Conservation (phyloP, 129 eudicot genomes). For the Mikania micrantha region DNA sequence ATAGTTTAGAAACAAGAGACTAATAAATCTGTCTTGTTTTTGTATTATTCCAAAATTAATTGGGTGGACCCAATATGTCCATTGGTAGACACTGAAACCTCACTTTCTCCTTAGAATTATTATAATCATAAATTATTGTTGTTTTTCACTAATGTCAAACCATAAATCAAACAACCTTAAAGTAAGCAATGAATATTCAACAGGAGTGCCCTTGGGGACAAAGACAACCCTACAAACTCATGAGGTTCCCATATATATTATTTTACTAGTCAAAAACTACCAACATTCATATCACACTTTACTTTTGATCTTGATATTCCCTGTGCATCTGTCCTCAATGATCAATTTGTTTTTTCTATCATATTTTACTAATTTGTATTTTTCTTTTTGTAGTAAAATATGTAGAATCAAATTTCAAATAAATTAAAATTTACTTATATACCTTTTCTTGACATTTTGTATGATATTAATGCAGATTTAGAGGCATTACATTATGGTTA, state of each 20-base stretch:
- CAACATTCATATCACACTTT: constrained; percentile 27
- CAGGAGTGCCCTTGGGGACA: constrained; percentile 31
- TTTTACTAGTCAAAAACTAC: constrained; percentile 34
- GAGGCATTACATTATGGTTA: constrained; percentile 5
- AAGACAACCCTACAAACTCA: constrained; percentile 48
- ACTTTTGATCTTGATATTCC: constrained; percentile 23
- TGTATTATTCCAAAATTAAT: constrained; percentile 43
- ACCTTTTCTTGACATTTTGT: constrained; percentile 8
- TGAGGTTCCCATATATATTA: constrained; percentile 28
- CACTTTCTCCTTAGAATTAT: constrained; percentile 8
- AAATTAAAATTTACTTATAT: too few relatives aligned
- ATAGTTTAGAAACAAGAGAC: too few relatives aligned
- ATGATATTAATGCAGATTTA: background rate
- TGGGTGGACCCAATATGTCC: constrained; percentile 28
- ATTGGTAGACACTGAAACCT: constrained; percentile 13
- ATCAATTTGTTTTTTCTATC: constrained; percentile 17
- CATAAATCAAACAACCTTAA: constrained; percentile 30
- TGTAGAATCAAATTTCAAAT: too few relatives aligned
- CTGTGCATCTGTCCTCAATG: constrained; percentile 17
- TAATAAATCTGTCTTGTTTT: too few relatives aligned
- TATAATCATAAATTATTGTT: constrained; percentile 20
- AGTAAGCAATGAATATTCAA: constrained; percentile 16
- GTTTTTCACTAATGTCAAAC: constrained; percentile 38
- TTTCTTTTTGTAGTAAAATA: background rate
- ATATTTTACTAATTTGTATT: background rate